These are phyloP conservation scores for Saccharomycopsis babjevae DNA, from an alignment of 805 yeast species.

Conservation along the genomic window DNA sequence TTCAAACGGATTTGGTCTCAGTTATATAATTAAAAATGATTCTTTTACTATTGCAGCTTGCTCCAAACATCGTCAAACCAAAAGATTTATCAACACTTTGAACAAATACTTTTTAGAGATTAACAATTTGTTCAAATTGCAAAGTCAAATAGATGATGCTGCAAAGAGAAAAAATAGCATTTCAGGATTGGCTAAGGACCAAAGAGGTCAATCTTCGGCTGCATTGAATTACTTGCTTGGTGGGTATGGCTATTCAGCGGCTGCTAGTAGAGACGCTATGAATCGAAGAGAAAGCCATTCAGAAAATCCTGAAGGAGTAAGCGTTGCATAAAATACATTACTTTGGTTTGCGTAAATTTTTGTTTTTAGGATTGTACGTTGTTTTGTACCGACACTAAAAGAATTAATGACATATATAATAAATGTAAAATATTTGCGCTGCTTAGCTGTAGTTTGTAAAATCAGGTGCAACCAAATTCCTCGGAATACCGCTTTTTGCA, in stretches of 20 bases:
- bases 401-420: too few relatives aligned
- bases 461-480: too few relatives aligned
- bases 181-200: slow-evolving; percentile 17
- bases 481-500: too few relatives aligned
- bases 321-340: background rate
- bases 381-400: too few relatives aligned
- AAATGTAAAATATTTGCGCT: too few relatives aligned
- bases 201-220: slow-evolving; percentile 26
- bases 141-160: background rate
- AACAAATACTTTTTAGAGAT: slow-evolving; percentile 52
- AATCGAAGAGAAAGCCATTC: slow-evolving; percentile 31
- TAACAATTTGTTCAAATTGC: slow-evolving; percentile 5
- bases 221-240: slow-evolving; percentile 42
- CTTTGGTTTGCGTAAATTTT: too few relatives aligned
- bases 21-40: slow-evolving; percentile 76
- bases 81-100: slow-evolving; percentile 62
- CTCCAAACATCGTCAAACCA: slow-evolving; percentile 82
- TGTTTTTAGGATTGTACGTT: too few relatives aligned
- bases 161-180: background rate
- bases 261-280: slow-evolving; percentile 56
- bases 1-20: slow-evolving; percentile 88
- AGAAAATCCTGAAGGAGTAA: background rate
- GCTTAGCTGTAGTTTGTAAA: too few relatives aligned
- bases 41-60: slow-evolving; percentile 73
- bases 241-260: slow-evolving; percentile 76